Percentiles rank a stretch among this genome's conserved stretches.
Evolutionary conservation across 371 early-diverging fungal species (phyloP).

Genomic region (Syncephalastrum sp.): DNA sequence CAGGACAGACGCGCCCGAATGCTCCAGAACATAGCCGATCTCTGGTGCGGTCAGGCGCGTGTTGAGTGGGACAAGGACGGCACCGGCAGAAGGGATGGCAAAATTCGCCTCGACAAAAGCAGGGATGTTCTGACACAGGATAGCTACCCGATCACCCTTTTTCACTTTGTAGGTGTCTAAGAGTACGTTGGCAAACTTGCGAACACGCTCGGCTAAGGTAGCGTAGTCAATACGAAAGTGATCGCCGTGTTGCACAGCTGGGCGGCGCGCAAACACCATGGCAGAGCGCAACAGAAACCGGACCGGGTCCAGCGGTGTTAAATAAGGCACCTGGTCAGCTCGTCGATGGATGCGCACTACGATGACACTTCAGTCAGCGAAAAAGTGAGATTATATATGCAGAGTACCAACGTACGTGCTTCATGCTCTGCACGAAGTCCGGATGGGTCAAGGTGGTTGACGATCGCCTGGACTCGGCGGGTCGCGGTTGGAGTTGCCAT

Average conservation of each 20-base stretch:
- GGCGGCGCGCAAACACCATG: constrained; percentile 46
- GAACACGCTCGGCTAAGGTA: constrained; percentile 42
- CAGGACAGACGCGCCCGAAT: constrained; percentile 54
- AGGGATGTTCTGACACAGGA: constrained; percentile 64
- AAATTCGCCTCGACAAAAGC: constrained; percentile 62
- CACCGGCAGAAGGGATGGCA: constrained; percentile 63
- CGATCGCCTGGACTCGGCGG: too few species aligned
- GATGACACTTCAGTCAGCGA: too few species aligned
- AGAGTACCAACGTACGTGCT: too few species aligned
- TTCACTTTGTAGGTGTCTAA: constrained; percentile 20
- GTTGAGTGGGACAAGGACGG: constrained; percentile 65
- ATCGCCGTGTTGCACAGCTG: constrained; percentile 47
- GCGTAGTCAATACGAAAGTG: constrained; percentile 35
- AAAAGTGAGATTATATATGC: too few species aligned
- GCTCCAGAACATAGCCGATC: constrained; percentile 59
- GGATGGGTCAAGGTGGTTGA: too few species aligned
- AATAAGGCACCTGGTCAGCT: constrained; percentile 22
- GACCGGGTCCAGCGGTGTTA: constrained; percentile 43
- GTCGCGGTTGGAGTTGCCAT: too few species aligned
- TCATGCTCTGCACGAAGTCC: too few species aligned
- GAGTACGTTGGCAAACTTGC: constrained; percentile 44
- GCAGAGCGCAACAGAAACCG: constrained; percentile 55
- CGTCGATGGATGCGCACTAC: constrained; percentile 30
- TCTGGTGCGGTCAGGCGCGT: constrained; percentile 58
- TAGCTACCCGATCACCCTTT: constrained; percentile 50